Evolutionary conservation across 768 basidiomycete genomes (phyloP), one percentile per base, ranked within the genome.

Genomic region (Lactarius indigo): DNA sequence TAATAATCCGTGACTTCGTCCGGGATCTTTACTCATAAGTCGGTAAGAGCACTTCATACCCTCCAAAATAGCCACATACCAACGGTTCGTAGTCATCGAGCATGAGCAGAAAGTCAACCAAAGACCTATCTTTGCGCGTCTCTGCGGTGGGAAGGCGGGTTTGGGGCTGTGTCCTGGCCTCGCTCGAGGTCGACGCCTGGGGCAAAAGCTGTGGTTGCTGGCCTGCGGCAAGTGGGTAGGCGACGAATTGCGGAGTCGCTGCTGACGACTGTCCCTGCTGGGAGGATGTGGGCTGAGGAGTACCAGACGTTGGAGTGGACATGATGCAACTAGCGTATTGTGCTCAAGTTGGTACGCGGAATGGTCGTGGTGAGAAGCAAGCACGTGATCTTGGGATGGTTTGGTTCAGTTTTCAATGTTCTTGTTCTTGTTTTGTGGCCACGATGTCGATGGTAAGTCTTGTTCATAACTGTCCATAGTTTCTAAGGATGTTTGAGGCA

Each of bases 1-100:
- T 97, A 98, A 76, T 96, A 97, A 73, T 97, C 94, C 4, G 96
- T 97, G 28, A 99, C 94, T 76, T 98, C 96, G 75, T 94, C 96
- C 0, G 96, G 96, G 68, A 98, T 93, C 96, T 98, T 74, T 23
- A 4, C 23, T 15, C 30, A 42, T 15, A 31, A 12, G 18, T 31
- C 13, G 17, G 52, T 44, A n/a, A 55, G 15, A 33, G 35, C 13
- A 10, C 23, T 17, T 41, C 7, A 60, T 31, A 35, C 35, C 23
- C 17, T 47, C 58, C 26, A 7, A 52, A 52, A 54, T 61, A n/a
- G 6, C 33, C 28, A 78, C 86, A 65, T 73, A 96, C 96, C 76
- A 98, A 76, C 54, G 96, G 96, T 73, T 98, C 93, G 74, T 97
- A 98, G 57, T 96, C 95, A 72, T 98, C 96, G 37, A 98, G 81